Evolutionary conservation across 148 eudicot genomes (phyloP), one percentile per base, ranked within the genome.

Genomic region (Polygonum aviculare): DNA sequence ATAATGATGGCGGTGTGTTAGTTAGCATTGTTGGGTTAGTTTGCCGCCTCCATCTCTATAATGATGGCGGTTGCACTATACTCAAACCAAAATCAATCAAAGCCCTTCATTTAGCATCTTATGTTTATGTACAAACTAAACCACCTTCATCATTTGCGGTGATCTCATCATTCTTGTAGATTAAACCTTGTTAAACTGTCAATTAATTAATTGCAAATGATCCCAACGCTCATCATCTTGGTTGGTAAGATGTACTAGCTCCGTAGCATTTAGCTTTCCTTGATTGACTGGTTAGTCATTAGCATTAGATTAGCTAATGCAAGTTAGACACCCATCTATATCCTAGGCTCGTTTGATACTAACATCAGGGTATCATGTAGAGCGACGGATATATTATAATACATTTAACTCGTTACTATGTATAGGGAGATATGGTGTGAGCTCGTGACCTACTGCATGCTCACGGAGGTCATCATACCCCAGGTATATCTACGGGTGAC

Each of bases 21-120:
- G 67, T 3, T 63, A 59, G 0, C 22, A 44, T 78, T 75, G 76
- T 75, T 81, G 75, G 72, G 78, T 81, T 77, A 31, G 80, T 74
- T 81, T 54, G 63, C 62, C 47, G 36, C 72, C 35, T 71, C 62
- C 21, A 45, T 73, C 35, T 48, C 11, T n/a, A n/a, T n/a, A n/a
- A n/a, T n/a, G n/a, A n/a, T n/a, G n/a, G n/a, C 31, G 31, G 31
- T 60, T 31, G 38, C 69, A 22, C 36, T 3, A 21, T 59, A 33
- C 44, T 38, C 3, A 38, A 35, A 67, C 19, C 38, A 63, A 63
- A 63, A 44, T 26, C 1, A 26, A 26, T 26, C 8, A 47, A 12
- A 63, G 19, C 72, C 72, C 45, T 16, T 14, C 35, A 67, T 67
- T 67, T 7, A 67, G 45, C 72, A 38, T 35, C 72, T 35, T 15